Evolutionary conservation across 495 filamentous ascomycete species (phyloP), one percentile per base, ranked within the genome.

Genomic region (Aspergillus mulundensis): DNA sequence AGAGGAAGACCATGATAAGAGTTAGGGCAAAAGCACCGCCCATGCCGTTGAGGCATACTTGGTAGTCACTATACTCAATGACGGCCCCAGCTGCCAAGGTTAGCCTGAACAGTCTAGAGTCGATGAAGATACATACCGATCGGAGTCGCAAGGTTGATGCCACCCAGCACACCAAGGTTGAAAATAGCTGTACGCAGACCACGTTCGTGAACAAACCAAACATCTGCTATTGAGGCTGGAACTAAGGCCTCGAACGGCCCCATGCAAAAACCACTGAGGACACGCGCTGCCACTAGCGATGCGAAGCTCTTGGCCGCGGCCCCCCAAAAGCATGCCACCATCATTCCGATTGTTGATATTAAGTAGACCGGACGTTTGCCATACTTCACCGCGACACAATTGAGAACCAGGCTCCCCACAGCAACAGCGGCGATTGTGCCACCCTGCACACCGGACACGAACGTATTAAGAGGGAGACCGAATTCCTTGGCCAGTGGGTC

Each of bases 311-410:
- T 76, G 1, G 82, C 75, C n/a, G 75, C 72, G 3, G 81, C 77
- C 7, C 81, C 82, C 84, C 84, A 87, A 32, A 87, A 71, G 41
- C 77, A 82, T 3, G 80, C 77, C 1, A 74, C 70, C 56, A 87
- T 77, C 67, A 87, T 73, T 16, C 87, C 77, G 10, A 80, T 56
- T 36, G 78, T 82, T 21, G 81, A 77, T 18, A 81, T 52, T 3
- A 86, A 66, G 66, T 84, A 87, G 5, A 88, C 70, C 0, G 85
- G 84, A 0, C 84, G 78, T 52, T 84, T 81, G 3, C 85, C 85
- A 67, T 80, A 77, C 48, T 86, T 80, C 38, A 86, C 84, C 6
- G 82, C 82, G n/a, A 86, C 62, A 2, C 82, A 84, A 55, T 85
- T 85, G 47, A 79, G 78, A 23, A 88, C 59, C 59, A 87, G 80